Evolutionary conservation across 2,329 filamentous ascomycete species (phyloP), one percentile per base, ranked within the genome.

Genomic region (Colletotrichum sp.): DNA sequence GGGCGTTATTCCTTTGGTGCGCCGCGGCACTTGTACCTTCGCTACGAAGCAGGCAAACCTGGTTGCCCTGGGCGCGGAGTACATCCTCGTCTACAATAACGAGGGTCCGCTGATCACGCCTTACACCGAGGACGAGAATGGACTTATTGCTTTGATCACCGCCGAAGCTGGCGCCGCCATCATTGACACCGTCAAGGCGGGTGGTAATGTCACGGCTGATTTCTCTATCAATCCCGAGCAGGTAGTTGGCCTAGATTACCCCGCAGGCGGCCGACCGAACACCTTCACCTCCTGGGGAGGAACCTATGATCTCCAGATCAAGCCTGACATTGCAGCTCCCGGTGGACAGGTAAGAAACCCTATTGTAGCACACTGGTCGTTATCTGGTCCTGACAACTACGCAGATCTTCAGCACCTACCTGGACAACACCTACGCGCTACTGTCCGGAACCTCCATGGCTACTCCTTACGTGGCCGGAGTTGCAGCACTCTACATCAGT

Each of bases 401-500:
- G 2, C 7, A 75, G 66, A 78, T 79, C 58, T 81, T 86, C 57
- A 85, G 84, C 16, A 87, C 86, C 6, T 88, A 83, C 63, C 82
- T 84, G 4, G 78, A 66, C 21, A 57, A 83, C 27, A 78, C 75
- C 3, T 80, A 81, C 55, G 81, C 82, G 11, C 80, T 88, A 4
- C 80, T 86, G 16, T 85, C 82, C 55, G 87, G 87, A 57, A 89
- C 87, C 1, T 87, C 85, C 3, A 88, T 88, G 87, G 84, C 86
- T 5, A 83, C 82, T 29, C 86, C 86, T 1, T 86, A 86, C 66
- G 81, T 86, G 7, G 86, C 86, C 24, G 86, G 85, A 33, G 80
- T 84, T 58, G 82, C 82, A 8, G 83, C 82, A n/a, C 78, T 84
- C 18, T 84, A 81, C 31, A 79, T 84, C 43, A 76, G 80, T 8